A percentile compares a stretch with the other conserved stretches of the same genome.
Conservation (phyloP, 2,329 filamentous ascomycete genomes). For the Pseudogymnoascus sp. region DNA sequence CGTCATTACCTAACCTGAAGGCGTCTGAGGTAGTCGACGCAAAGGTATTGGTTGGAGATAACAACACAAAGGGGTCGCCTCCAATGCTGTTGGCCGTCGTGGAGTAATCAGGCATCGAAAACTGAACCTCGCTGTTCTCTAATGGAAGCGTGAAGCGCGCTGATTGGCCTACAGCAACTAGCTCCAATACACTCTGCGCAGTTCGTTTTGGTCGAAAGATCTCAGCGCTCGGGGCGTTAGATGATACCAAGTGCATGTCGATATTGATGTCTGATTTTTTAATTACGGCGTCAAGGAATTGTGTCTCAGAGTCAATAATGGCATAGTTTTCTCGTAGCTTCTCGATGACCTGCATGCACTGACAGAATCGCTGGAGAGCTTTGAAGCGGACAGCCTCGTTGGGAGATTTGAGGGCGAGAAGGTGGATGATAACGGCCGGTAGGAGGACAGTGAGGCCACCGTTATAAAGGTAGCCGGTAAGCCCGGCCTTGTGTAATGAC, state of each 20-base stretch:
- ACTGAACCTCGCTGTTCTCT: not conserved
- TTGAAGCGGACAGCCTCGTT: conserved; percentile 62
- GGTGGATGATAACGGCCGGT: conserved; percentile 82
- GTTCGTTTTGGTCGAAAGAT: not conserved
- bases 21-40: not conserved
- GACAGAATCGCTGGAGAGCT: conserved; percentile 70
- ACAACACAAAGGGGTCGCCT: not conserved
- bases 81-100: not conserved
- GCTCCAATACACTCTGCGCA: not conserved
- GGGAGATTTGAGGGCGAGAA: conserved; percentile 79
- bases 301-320: conserved; percentile 80
- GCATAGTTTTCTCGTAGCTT: conserved; percentile 79
- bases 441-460: conserved; percentile 81
- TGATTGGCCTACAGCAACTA: not conserved
- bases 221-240: not conserved
- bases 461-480: conserved; percentile 75
- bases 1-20: not conserved
- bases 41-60: not conserved
- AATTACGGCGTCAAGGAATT: conserved; percentile 79
- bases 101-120: not conserved
- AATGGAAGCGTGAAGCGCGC: not conserved
- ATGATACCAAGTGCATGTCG: not conserved
- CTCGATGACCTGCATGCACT: conserved; percentile 85
- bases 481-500: conserved; percentile 59
- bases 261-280: conserved; percentile 63